These are phyloP conservation scores for Halteria grandinella DNA, from an alignment of 73 alveolate species.

Conservation along the genomic window DNA sequence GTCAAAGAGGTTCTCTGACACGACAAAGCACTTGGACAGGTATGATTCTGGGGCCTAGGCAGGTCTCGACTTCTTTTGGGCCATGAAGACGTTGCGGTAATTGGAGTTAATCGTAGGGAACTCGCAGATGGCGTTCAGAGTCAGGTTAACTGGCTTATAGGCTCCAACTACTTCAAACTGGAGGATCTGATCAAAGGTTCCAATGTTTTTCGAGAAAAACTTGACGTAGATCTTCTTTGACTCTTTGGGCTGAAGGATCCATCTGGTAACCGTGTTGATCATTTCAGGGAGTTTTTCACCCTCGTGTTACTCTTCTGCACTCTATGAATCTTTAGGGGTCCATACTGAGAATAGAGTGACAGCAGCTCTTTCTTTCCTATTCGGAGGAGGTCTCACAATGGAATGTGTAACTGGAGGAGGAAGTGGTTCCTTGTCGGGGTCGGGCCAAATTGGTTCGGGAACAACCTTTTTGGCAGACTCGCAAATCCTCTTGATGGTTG, in stretches of 20 bases:
- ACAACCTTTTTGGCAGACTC: slow-evolving; percentile 82
- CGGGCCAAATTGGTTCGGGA: slow-evolving; percentile 99
- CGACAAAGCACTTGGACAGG: slow-evolving; percentile 67
- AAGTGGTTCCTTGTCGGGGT: slow-evolving; percentile 98
- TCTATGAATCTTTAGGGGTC: slow-evolving; percentile 76
- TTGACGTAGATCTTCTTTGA: slow-evolving; percentile 85
- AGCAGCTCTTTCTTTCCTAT: slow-evolving; percentile 66
- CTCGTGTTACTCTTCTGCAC: slow-evolving; percentile 69
- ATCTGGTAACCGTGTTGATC: slow-evolving; percentile 84
- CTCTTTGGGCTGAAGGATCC: slow-evolving; percentile 96
- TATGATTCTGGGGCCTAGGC: slow-evolving; percentile 79
- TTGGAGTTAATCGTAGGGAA: slow-evolving; percentile 84
- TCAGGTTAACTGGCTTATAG: slow-evolving; percentile 74
- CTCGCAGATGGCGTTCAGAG: slow-evolving; percentile 81
- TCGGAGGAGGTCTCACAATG: slow-evolving; percentile 90
- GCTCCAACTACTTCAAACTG: slow-evolving; percentile 87
- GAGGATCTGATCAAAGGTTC: slow-evolving; percentile 77
- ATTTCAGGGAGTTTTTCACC: slow-evolving; percentile 80
- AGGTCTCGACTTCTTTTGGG: slow-evolving; percentile 82
- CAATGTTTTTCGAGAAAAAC: slow-evolving; percentile 94
- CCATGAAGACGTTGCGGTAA: slow-evolving; percentile 81
- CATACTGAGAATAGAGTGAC: slow-evolving; percentile 58
- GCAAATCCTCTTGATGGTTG: slow-evolving; percentile 65
- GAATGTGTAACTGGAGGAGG: slow-evolving; percentile 96
- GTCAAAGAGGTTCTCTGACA: slow-evolving; percentile 82